These are phyloP conservation scores for Tinospora cordifolia DNA, from an alignment of 164 flowering plant species.

Conservation along the genomic window DNA sequence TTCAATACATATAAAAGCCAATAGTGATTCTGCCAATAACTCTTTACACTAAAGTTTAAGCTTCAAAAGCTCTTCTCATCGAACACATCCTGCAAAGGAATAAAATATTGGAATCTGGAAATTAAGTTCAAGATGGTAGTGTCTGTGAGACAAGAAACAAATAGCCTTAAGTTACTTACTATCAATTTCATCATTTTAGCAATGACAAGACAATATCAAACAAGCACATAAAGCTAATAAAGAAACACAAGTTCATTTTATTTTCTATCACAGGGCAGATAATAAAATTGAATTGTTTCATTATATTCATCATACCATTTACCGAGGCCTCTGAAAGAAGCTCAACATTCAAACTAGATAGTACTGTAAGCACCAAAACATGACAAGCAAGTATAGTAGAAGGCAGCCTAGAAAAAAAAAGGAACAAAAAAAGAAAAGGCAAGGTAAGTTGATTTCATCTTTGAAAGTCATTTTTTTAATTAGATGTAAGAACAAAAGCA, in stretches of 20 bases:
- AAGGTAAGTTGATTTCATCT: not conserved
- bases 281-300: not conserved
- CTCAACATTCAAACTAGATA: slow-evolving; percentile 74
- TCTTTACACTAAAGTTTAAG: too few relatives aligned
- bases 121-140: too few relatives aligned
- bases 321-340: slow-evolving; percentile 85
- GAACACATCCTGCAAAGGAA: too few relatives aligned
- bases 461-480: not conserved
- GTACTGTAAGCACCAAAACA: slow-evolving; percentile 79
- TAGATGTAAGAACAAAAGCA: not conserved
- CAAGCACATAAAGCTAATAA: not conserved
- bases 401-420: slow-evolving; percentile 53
- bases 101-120: too few relatives aligned
- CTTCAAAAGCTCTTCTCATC: too few relatives aligned
- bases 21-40: too few relatives aligned
- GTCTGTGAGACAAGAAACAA: too few relatives aligned
- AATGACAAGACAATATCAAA: not conserved
- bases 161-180: too few relatives aligned
- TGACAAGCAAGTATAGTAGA: slow-evolving; percentile 79
- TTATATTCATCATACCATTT: slow-evolving; percentile 51
- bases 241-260: not conserved
- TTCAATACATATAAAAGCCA: too few relatives aligned
- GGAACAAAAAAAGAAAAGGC: too few relatives aligned
- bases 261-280: too few relatives aligned
- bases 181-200: not conserved